Base-by-base conservation (phyloP, 2,329 filamentous ascomycete genomes). In the Stenocarpella maydis region DNA sequence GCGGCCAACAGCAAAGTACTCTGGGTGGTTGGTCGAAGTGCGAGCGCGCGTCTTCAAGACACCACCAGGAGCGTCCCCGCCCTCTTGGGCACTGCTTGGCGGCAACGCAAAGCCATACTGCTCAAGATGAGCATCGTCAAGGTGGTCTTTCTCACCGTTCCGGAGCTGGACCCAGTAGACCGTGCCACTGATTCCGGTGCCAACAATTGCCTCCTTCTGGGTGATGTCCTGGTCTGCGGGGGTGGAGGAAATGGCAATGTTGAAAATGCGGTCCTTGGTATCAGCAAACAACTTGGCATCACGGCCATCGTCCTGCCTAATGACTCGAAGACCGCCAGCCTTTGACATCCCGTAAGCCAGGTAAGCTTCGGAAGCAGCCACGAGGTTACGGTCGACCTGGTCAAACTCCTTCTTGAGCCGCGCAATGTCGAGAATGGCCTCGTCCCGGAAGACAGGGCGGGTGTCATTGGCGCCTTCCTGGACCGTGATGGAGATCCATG, bases 391-490 rank as follows among this genome's bases (percentile, higher is more conserved):
- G 78, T 99, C 96, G 72, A 98, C 91, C 82, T 98, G 96, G 77
- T 99, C 96, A 76, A 98, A 98, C 6, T 97, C 94, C 82, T 98
- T 98, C 86, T 97, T 97, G 73, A 98, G 86, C 69, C 94, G 90
- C 64, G 96, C 95, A 77, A 99, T 96, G 75, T 97, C 94, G 85
- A 97, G 92, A 75, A 97, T 90, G 52, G 91, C 88, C 73, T 95
- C 92, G 69, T 93, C 89, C 45, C 91, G 90, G 79, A 98, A 91
- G 63, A 85, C 81, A 4, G 91, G 86, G 19, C 88, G 86, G 31
- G 85, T 79, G 69, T 89, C 84, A 17, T 86, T 80, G 70, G 85
- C 81, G 71, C 85, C 80, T 73, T 87, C 83, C 78, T 89, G 84
- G 75, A 98, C 88, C 15, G 88, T 90, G 77, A 99, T 96, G 24